Percentiles rank a stretch among this genome's conserved stretches.
These are phyloP conservation scores for Beauveria scarabaeidicola DNA, from an alignment of 2,329 filamentous ascomycete genomes.

Conservation along the genomic window DNA sequence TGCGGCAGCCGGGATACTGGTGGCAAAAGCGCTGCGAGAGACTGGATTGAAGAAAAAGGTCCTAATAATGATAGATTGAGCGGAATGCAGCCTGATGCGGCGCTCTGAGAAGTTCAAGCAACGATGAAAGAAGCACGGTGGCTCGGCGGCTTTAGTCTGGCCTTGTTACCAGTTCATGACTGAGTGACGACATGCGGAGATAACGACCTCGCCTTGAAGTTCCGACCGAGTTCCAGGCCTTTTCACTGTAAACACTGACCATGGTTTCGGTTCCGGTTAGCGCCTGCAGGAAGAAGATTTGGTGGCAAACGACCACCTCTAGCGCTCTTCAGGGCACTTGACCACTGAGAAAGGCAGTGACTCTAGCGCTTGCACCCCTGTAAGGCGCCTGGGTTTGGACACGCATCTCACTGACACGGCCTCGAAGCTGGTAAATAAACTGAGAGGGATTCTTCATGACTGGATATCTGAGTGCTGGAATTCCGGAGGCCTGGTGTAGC, in stretches of 20 bases:
- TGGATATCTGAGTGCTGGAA: too few species aligned
- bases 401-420: too few species aligned
- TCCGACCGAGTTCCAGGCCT: conserved; percentile 1
- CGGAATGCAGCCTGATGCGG: background rate
- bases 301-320: background rate
- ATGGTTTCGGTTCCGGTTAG: background rate
- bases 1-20: background rate
- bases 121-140: background rate
- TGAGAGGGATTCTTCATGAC: too few species aligned
- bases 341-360: too few species aligned
- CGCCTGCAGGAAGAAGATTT: background rate
- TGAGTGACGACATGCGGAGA: conserved; percentile 12
- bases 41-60: background rate
- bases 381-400: too few species aligned
- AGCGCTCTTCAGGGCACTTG: background rate
- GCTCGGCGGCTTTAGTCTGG: background rate
- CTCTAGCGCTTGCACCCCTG: too few species aligned
- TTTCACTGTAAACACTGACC: background rate
- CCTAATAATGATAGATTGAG: background rate
- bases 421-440: too few species aligned
- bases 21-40: background rate
- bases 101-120: background rate
- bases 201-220: background rate
- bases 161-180: background rate
- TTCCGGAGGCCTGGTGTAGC: too few species aligned